phyloP scores from a whole-genome alignment of 1,284 basidiomycete species.

The Ustanciosporium gigantosporum region DNA sequence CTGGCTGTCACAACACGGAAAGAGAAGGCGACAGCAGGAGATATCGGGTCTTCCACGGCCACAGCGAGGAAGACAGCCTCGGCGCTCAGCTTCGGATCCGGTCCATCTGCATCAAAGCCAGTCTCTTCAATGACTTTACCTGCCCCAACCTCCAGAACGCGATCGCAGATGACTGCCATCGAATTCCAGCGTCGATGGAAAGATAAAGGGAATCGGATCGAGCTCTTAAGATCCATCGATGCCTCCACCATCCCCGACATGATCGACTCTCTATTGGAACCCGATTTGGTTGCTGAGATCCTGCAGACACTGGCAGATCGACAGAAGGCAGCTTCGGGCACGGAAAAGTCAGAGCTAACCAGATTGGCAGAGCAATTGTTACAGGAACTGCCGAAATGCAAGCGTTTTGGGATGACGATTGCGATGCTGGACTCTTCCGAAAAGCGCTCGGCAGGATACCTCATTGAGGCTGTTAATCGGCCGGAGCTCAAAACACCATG shows the following conservation, averaged over 20 bases:
- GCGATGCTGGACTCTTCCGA: slow-evolving; percentile 23
- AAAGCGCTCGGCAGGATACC: slow-evolving; percentile 7
- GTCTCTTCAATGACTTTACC: too few species aligned
- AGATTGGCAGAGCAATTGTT: not conserved
- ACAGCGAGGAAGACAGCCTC: slow-evolving; percentile 16
- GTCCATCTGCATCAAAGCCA: too few species aligned
- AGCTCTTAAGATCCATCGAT: slow-evolving; percentile 8
- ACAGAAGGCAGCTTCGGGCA: not conserved
- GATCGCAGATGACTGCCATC: slow-evolving; percentile 13
- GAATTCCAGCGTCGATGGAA: slow-evolving; percentile 41
- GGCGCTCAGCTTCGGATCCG: slow-evolving; percentile 22
- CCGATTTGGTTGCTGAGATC: slow-evolving; percentile 18
- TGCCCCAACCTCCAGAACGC: too few species aligned
- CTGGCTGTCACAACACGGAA: too few species aligned
- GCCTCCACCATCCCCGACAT: slow-evolving; percentile 14
- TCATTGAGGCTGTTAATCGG: slow-evolving; percentile 8
- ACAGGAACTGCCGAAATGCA: slow-evolving; percentile 14
- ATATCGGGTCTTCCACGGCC: too few species aligned
- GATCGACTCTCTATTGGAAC: slow-evolving; percentile 31
- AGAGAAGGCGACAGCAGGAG: too few species aligned
- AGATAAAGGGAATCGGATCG: slow-evolving; percentile 5
- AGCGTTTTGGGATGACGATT: slow-evolving; percentile 26
- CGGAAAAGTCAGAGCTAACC: not conserved
- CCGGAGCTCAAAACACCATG: slow-evolving; percentile 12
- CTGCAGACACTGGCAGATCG: slow-evolving; percentile 8